A percentile compares a stretch with the other conserved stretches of the same genome.
phyloP scores from a whole-genome alignment of 2,329 filamentous ascomycete genomes.

The Coniella vitis region DNA sequence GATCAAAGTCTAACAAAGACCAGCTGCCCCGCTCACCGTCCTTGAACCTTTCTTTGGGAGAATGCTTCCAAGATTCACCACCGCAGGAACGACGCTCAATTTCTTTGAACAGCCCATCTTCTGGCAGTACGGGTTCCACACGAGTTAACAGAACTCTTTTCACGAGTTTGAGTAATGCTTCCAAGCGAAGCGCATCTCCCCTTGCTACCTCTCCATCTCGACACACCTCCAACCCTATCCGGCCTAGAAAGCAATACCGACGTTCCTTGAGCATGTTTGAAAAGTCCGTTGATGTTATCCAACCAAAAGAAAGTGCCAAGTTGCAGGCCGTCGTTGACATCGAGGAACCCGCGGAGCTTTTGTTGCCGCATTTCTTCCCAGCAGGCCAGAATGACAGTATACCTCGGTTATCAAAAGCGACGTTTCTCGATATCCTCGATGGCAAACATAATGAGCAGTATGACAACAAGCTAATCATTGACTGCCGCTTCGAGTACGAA shows the following conservation, averaged over 20 bases:
- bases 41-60: constrained; percentile 62
- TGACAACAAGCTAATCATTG: constrained; percentile 78
- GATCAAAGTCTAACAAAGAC: constrained; percentile 66
- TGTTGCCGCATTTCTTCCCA: constrained; percentile 76
- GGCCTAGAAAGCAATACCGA: constrained; percentile 81
- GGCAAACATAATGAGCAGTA: constrained; percentile 72
- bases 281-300: constrained; percentile 79
- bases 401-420: constrained; percentile 76
- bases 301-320: constrained; percentile 59
- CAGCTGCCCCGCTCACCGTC: constrained; percentile 37
- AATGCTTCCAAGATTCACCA: constrained; percentile 77
- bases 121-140: constrained; percentile 49
- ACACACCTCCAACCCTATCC: constrained; percentile 63
- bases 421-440: constrained; percentile 80
- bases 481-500: constrained; percentile 98
- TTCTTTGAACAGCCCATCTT: constrained; percentile 53
- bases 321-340: constrained; percentile 77
- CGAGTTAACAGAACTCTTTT: constrained; percentile 59
- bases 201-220: constrained; percentile 58
- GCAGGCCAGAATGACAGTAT: constrained; percentile 79
- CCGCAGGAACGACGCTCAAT: constrained; percentile 60
- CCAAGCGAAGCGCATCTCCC: constrained; percentile 68
- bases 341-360: constrained; percentile 65
- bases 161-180: constrained; percentile 44
- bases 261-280: constrained; percentile 98